phyloP scores from a whole-genome alignment of 768 basidiomycete genomes.

The Coprinopsis strossmayeri region DNA sequence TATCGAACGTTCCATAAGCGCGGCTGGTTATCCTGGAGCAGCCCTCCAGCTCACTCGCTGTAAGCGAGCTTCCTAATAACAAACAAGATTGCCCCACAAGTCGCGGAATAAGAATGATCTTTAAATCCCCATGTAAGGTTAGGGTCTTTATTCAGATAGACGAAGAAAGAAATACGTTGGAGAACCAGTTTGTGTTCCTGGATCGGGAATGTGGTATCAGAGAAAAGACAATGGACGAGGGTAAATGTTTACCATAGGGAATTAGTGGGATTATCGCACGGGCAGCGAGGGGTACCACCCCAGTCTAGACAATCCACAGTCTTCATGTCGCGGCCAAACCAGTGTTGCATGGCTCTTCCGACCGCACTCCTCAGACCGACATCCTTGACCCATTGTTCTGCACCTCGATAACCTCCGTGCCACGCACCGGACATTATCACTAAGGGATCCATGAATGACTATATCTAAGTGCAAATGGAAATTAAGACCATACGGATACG shows the following conservation, averaged over 20 bases:
- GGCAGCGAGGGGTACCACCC: constrained; percentile 47
- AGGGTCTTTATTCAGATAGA: neutral
- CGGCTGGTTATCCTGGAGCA: constrained; percentile 47
- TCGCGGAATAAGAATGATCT: constrained; percentile 56
- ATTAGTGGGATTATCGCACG: constrained; percentile 45
- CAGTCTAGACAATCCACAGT: constrained; percentile 45
- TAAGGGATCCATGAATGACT: constrained; percentile 15
- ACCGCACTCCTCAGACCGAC: constrained; percentile 33
- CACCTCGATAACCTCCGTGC: constrained; percentile 43
- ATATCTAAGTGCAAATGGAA: neutral
- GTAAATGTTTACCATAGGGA: constrained; percentile 28
- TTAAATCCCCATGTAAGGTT: constrained; percentile 16
- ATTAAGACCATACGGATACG: constrained; percentile 35
- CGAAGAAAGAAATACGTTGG: constrained; percentile 37
- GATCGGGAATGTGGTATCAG: too few species aligned
- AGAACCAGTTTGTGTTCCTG: constrained; percentile 66
- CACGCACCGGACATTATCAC: constrained; percentile 51
- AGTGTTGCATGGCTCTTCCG: constrained; percentile 48
- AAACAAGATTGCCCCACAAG: constrained; percentile 53
- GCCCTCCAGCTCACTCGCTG: constrained; percentile 30
- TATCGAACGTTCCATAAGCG: constrained; percentile 41
- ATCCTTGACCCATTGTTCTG: constrained; percentile 35
- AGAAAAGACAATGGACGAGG: too few species aligned
- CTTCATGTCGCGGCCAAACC: constrained; percentile 58
- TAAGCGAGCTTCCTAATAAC: constrained; percentile 42